A percentile compares a stretch with the other conserved stretches of the same genome.
These are phyloP conservation scores for Luffa aegyptiaca DNA, from an alignment of 306 rosid species.

Conservation along the genomic window DNA sequence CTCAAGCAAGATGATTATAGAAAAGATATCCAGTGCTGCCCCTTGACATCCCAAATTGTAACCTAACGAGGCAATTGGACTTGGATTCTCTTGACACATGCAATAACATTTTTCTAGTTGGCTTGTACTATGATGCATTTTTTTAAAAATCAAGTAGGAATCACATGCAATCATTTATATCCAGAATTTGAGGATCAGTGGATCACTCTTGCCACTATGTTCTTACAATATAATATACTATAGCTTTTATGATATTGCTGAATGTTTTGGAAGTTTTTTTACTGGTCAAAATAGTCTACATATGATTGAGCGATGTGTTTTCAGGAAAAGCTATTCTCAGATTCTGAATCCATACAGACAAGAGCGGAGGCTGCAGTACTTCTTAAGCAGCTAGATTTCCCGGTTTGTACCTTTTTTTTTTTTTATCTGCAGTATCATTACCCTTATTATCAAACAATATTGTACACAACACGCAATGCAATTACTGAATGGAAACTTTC, in stretches of 20 bases:
- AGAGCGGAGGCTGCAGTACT: constrained; percentile 97
- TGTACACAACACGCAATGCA: neutral
- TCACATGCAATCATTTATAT: neutral
- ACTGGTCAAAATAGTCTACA: neutral
- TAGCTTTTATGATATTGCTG: neutral
- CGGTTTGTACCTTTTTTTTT: constrained; percentile 46
- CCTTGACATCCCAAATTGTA: neutral
- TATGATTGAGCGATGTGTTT: constrained; percentile 20
- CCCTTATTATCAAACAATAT: neutral
- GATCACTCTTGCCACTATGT: neutral
- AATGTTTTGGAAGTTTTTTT: neutral
- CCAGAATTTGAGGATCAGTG: neutral
- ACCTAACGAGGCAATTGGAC: neutral
- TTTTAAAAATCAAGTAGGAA: neutral
- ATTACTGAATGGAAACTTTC: neutral
- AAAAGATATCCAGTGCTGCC: neutral
- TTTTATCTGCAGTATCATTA: neutral
- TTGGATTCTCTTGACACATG: neutral
- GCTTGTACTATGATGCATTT: neutral
- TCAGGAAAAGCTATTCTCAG: constrained; percentile 87
- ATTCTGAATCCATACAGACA: constrained; percentile 77
- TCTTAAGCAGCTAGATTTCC: constrained; percentile 84
- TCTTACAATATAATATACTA: neutral
- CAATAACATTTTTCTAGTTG: neutral
- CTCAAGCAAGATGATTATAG: neutral